A percentile compares a stretch with the other conserved stretches of the same genome.
phyloP scores from a whole-genome alignment of 148 eudicot species.

The Heliosperma pusillum region DNA sequence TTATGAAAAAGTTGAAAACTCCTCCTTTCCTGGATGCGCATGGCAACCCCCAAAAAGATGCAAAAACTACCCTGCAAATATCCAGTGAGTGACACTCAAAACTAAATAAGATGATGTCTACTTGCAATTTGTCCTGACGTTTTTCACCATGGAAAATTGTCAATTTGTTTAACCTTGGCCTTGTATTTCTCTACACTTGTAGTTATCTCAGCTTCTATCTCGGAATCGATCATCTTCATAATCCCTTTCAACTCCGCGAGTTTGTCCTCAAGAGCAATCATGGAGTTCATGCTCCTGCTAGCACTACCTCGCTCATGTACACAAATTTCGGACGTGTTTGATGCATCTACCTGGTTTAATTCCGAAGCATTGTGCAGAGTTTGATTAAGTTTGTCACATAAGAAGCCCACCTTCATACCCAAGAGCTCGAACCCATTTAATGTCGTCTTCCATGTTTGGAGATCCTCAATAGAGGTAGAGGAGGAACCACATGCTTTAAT shows the following conservation, averaged over 20 bases:
- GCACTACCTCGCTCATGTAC: constrained; percentile 15
- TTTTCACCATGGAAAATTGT: constrained; percentile 7
- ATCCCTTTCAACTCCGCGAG: constrained; percentile 21
- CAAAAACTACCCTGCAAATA: too few species aligned
- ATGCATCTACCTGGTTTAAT: background rate
- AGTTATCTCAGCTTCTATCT: constrained; percentile 26
- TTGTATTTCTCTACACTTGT: constrained; percentile 19
- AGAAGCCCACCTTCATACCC: constrained; percentile 50
- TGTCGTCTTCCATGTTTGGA: constrained; percentile 44
- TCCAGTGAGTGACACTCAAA: too few species aligned
- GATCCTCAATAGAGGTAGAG: constrained; percentile 22
- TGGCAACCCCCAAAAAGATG: too few species aligned
- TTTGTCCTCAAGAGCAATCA: constrained; percentile 23
- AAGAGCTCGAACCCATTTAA: constrained; percentile 39
- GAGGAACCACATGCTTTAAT: constrained; percentile 29
- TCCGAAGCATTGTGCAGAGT: constrained; percentile 18
- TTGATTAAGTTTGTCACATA: constrained; percentile 26
- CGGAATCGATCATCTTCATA: constrained; percentile 19
- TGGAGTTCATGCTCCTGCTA: constrained; percentile 13
- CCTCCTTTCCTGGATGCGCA: too few species aligned
- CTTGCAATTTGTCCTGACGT: background rate
- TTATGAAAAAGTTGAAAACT: too few species aligned
- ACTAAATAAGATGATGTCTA: background rate
- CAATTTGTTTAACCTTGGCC: background rate
- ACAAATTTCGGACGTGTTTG: constrained; percentile 20